Conservation (phyloP, 805 yeast species). For the Wickerhamomyces ciferrii region DNA sequence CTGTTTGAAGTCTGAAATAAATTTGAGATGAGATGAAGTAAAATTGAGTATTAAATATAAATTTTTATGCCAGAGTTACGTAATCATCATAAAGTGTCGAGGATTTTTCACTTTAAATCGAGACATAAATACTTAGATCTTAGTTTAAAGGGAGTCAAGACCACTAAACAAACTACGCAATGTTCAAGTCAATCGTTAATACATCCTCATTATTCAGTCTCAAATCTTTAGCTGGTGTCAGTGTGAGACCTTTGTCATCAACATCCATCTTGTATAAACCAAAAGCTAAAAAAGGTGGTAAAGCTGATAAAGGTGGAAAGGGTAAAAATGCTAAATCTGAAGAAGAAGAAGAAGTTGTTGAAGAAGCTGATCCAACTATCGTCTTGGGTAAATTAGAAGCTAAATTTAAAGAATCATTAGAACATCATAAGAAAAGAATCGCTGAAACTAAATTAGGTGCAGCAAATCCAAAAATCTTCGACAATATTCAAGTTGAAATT, state of each 20-base stretch:
- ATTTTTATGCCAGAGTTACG: no score
- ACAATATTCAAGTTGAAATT: conserved; percentile 47
- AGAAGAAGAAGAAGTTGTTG: conserved; percentile 4
- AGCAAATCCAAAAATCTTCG: conserved; percentile 62
- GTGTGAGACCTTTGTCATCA: conserved; percentile 6
- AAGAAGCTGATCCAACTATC: conserved; percentile 15
- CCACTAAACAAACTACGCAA: no score
- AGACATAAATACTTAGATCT: no score
- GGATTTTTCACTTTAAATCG: no score
- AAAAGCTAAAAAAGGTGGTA: conserved; percentile 3
- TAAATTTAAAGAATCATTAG: conserved; percentile 41
- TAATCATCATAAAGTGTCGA: no score
- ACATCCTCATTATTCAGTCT: not conserved
- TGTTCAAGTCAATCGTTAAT: not conserved
- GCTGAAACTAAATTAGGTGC: conserved; percentile 66
- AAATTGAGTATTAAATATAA: no score
- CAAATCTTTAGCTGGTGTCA: not conserved
- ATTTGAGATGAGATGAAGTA: no score
- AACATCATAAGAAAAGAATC: conserved; percentile 47
- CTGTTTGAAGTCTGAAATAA: no score
- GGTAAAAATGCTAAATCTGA: conserved; percentile 2
- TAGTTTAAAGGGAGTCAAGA: no score
- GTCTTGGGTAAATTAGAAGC: conserved; percentile 11
- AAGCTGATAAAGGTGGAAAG: conserved; percentile 12
- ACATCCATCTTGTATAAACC: conserved; percentile 7